Evolutionary conservation across 192 early-diverging fungal genomes (phyloP).

Genomic region (Podila epicladia): DNA sequence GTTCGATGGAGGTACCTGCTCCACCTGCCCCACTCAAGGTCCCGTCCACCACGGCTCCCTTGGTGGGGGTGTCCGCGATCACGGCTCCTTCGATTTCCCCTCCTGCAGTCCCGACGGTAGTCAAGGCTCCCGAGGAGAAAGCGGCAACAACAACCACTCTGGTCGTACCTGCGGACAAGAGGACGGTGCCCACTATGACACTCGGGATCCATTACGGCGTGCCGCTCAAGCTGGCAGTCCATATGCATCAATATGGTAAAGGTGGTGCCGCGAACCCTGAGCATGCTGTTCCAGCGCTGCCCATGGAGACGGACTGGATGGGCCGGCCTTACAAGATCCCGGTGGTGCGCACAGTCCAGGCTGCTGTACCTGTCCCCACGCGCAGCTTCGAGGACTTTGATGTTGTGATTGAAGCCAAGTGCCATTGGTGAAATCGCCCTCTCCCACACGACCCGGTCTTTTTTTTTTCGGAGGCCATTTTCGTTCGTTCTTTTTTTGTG

Average conservation of each 20-base stretch:
- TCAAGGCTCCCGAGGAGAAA: too few species aligned
- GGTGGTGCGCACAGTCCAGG: not conserved
- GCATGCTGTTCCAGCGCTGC: too few species aligned
- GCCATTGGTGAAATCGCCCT: not conserved
- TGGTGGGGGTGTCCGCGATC: not conserved
- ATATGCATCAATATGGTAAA: too few species aligned
- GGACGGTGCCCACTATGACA: too few species aligned
- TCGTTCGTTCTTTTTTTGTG: too few species aligned
- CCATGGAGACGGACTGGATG: constrained; percentile 3
- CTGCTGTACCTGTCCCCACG: not conserved
- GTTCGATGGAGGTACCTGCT: not conserved
- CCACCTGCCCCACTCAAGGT: not conserved
- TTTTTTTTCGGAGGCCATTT: too few species aligned
- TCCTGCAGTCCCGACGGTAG: not conserved
- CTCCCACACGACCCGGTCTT: too few species aligned
- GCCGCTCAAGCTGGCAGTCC: too few species aligned
- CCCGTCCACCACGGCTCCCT: not conserved
- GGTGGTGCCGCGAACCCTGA: not conserved
- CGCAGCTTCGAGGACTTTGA: not conserved
- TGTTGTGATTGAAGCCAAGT: constrained; percentile 1
- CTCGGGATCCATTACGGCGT: too few species aligned
- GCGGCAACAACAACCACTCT: too few species aligned
- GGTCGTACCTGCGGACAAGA: too few species aligned
- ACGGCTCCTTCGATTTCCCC: not conserved
- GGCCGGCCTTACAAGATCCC: constrained; percentile 5